These are phyloP conservation scores for Daldinia childiae DNA, from an alignment of 495 filamentous ascomycete genomes.

Conservation along the genomic window DNA sequence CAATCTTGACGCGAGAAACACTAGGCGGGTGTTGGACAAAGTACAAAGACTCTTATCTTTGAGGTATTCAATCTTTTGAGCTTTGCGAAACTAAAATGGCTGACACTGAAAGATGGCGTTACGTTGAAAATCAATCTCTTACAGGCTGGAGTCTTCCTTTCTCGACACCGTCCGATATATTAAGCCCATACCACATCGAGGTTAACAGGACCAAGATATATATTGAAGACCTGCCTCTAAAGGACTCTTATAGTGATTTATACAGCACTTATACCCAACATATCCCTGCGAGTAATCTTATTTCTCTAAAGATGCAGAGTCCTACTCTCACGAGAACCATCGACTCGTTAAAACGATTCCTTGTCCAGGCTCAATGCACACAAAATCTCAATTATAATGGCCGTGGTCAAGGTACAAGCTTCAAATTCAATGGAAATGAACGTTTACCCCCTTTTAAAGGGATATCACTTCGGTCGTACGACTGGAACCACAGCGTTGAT, in stretches of 20 bases:
- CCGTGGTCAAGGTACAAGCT: constrained; percentile 43
- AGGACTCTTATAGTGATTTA: constrained; percentile 10
- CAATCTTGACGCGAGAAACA: constrained; percentile 35
- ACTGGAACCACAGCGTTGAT: constrained; percentile 45
- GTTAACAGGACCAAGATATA: constrained; percentile 32
- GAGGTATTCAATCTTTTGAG: constrained; percentile 27
- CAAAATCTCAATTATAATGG: constrained; percentile 44
- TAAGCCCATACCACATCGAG: constrained; percentile 20
- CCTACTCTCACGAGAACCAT: constrained; percentile 40
- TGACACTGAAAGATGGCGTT: constrained; percentile 40
- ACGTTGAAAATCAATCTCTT: constrained; percentile 22
- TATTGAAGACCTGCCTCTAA: constrained; percentile 44
- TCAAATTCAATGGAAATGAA: constrained; percentile 41
- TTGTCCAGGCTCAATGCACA: constrained; percentile 33
- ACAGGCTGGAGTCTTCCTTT: constrained; percentile 20
- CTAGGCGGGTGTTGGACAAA: constrained; percentile 28
- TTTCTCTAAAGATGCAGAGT: constrained; percentile 42
- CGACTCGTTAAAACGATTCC: constrained; percentile 42
- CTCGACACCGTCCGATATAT: constrained; percentile 39
- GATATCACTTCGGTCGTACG: constrained; percentile 45
- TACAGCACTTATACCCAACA: constrained; percentile 30
- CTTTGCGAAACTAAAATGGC: background rate
- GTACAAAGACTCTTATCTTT: constrained; percentile 40
- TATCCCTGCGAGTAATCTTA: constrained; percentile 38
- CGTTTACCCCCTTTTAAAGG: constrained; percentile 46